Evolutionary conservation across 345 rosid genomes (phyloP).

Genomic region (Citrus sp.): DNA sequence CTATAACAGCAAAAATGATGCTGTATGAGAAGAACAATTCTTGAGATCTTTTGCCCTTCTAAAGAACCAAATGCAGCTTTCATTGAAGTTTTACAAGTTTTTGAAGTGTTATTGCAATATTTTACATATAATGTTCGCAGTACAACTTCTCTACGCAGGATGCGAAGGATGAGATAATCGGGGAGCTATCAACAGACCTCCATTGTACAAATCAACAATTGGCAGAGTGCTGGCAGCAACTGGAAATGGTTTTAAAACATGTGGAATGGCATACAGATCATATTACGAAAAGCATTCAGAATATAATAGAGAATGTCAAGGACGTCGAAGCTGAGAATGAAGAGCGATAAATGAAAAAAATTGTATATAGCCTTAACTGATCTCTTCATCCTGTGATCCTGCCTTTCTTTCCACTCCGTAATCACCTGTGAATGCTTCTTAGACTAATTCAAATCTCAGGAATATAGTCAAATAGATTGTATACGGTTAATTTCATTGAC

Average conservation of each 20-base stretch:
- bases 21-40: neutral
- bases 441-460: neutral
- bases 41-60: neutral
- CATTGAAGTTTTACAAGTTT: neutral
- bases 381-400: neutral
- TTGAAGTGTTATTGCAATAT: no score
- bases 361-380: neutral
- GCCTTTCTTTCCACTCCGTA: neutral
- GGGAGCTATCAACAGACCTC: conserved; percentile 11
- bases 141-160: neutral
- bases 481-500: neutral
- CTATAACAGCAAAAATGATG: neutral
- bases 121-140: neutral
- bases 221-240: neutral
- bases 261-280: conserved; percentile 5
- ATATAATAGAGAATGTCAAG: neutral
- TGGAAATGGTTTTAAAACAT: conserved; percentile 11
- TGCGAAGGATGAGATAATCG: conserved; percentile 13
- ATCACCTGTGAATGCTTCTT: neutral
- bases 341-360: neutral
- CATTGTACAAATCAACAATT: conserved; percentile 10
- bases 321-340: neutral
- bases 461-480: neutral
- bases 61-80: neutral
- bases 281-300: neutral